Conservation (phyloP, 768 basidiomycete genomes). For the Russula virescens region DNA sequence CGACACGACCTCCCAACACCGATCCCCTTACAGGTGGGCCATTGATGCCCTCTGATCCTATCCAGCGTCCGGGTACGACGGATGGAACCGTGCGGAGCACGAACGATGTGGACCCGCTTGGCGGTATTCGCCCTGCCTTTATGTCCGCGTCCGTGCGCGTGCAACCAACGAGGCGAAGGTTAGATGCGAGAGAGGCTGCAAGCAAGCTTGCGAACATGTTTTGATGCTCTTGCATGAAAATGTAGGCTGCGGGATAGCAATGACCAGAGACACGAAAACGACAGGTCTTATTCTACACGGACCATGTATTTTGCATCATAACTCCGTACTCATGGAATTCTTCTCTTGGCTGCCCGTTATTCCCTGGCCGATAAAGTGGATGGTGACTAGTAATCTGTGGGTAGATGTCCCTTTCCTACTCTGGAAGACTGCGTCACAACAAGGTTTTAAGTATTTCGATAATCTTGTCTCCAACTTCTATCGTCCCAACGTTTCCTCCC, state of each 20-base stretch:
- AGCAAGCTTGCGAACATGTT: constrained; percentile 91
- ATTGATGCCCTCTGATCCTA: constrained; percentile 14
- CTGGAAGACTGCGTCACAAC: constrained; percentile 34
- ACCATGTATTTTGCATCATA: constrained; percentile 15
- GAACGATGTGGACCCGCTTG: constrained; percentile 55
- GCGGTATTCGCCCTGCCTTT: constrained; percentile 49
- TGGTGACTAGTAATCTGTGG: no score
- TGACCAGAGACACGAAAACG: neutral
- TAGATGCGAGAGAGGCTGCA: constrained; percentile 83
- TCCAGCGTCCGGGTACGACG: constrained; percentile 19
- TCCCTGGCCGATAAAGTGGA: neutral
- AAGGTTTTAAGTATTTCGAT: constrained; percentile 62
- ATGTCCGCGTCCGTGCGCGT: constrained; percentile 73
- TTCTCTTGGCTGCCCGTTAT: neutral
- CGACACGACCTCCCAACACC: neutral
- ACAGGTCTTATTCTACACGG: constrained; percentile 7
- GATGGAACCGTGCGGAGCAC: constrained; percentile 14
- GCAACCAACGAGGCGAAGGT: constrained; percentile 60
- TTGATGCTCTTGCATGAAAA: constrained; percentile 30
- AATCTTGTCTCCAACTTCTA: constrained; percentile 78
- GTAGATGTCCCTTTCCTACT: no score
- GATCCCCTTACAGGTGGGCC: constrained; percentile 24
- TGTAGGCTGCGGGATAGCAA: constrained; percentile 1
- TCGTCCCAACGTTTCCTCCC: constrained; percentile 70
- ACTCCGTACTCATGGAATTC: neutral